Evolutionary conservation across 2,329 filamentous ascomycete genomes (phyloP).

Genomic region (Fusarium brachygibbosum): DNA sequence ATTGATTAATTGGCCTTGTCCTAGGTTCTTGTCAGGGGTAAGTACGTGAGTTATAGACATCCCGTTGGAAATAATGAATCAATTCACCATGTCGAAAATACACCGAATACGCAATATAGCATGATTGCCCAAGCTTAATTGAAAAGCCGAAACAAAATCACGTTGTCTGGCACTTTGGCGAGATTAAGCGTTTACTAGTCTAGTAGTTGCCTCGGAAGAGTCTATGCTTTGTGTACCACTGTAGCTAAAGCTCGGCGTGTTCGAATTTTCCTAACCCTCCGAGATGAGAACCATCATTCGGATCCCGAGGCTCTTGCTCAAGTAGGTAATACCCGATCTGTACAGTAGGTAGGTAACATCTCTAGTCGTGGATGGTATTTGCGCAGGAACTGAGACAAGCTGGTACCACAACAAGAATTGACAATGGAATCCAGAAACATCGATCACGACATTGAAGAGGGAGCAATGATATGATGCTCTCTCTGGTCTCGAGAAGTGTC

Average conservation of each 20-base stretch:
- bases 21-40: background rate
- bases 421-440: background rate
- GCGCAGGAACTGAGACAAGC: background rate
- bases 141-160: slow-evolving; percentile 26
- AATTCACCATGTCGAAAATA: background rate
- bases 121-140: slow-evolving; percentile 22
- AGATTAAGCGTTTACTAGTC: slow-evolving; percentile 25
- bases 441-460: background rate
- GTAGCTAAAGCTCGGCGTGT: slow-evolving; percentile 35
- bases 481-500: background rate
- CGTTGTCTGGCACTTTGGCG: slow-evolving; percentile 39
- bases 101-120: slow-evolving; percentile 3
- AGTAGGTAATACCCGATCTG: background rate
- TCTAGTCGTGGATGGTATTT: background rate
- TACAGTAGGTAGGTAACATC: background rate
- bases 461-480: slow-evolving; percentile 20
- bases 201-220: slow-evolving; percentile 23
- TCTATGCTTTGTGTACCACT: slow-evolving; percentile 7
- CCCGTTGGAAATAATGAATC: background rate
- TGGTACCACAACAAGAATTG: background rate
- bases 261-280: slow-evolving; percentile 39
- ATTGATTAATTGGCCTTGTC: too few relatives aligned
- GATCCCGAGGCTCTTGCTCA: background rate
- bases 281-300: slow-evolving; percentile 6
- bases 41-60: background rate